Conservation (phyloP, 345 rosid species). For the Melastoma malabathricum region DNA sequence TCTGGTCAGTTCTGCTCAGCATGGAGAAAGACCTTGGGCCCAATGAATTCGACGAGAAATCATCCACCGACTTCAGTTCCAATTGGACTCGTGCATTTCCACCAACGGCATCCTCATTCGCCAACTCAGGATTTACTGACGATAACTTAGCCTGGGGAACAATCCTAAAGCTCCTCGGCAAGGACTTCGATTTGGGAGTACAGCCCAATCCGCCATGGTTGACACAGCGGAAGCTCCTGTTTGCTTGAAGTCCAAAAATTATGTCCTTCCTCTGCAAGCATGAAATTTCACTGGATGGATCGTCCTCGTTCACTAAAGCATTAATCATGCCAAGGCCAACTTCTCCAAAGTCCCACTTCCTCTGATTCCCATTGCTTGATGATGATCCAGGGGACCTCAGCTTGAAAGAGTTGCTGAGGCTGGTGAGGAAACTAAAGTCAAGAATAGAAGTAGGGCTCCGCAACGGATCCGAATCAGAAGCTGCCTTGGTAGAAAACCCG, state of each 20-base stretch:
- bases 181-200: conserved; percentile 22
- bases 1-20: conserved; percentile 6
- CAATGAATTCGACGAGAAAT: too few species aligned
- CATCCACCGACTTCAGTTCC: too few species aligned
- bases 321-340: conserved; percentile 50
- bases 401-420: conserved; percentile 35
- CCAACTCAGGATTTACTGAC: conserved; percentile 5
- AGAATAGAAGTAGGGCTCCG: conserved; percentile 44
- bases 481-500: conserved; percentile 16
- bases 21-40: background rate
- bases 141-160: conserved; percentile 2
- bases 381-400: conserved; percentile 25
- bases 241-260: conserved; percentile 41
- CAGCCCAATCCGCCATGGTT: conserved; percentile 1
- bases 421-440: conserved; percentile 35
- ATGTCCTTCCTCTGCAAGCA: conserved; percentile 26
- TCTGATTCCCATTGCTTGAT: conserved; percentile 13
- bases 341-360: conserved; percentile 31
- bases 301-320: conserved; percentile 19
- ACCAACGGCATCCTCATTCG: background rate
- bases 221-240: conserved; percentile 5
- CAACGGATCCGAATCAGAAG: conserved; percentile 22
- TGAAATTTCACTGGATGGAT: conserved; percentile 15
- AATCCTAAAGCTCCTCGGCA: conserved; percentile 26
- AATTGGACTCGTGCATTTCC: too few species aligned